Percentiles rank a stretch among this genome's conserved stretches.
phyloP scores from a whole-genome alignment of 2,329 filamentous ascomycete genomes.

The Colletotrichum tropicicola region DNA sequence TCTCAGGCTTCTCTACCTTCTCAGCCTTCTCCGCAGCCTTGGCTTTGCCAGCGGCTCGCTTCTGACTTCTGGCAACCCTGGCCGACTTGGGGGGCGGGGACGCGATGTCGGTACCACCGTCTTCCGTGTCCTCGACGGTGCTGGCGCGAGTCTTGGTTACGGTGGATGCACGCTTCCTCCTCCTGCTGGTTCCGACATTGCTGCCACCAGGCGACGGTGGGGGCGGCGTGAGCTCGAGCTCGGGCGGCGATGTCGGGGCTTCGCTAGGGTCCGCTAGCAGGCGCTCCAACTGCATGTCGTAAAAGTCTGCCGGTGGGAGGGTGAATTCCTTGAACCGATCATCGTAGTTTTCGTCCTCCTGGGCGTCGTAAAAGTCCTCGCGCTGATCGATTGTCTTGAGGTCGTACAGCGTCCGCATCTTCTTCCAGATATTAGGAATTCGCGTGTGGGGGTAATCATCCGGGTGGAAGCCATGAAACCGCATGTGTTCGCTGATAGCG shows the following conservation, averaged over 20 bases:
- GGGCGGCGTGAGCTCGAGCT: constrained; percentile 47
- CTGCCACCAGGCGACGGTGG: constrained; percentile 28
- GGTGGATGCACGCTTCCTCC: constrained; percentile 55
- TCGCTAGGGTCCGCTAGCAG: constrained; percentile 56
- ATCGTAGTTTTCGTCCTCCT: constrained; percentile 66
- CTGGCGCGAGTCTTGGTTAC: constrained; percentile 46
- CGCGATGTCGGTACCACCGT: constrained; percentile 48
- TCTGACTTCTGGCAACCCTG: constrained; percentile 46
- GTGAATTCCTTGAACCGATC: constrained; percentile 74
- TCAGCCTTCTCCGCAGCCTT: constrained; percentile 40
- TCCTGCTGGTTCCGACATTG: constrained; percentile 37
- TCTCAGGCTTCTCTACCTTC: constrained; percentile 41
- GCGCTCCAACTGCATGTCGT: constrained; percentile 56
- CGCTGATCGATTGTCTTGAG: constrained; percentile 87
- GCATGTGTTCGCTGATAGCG: constrained; percentile 81
- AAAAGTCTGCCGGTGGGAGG: constrained; percentile 60
- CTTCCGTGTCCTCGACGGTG: constrained; percentile 63
- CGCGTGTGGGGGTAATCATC: constrained; percentile 79
- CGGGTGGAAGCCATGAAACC: constrained; percentile 81
- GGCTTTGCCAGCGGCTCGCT: constrained; percentile 48
- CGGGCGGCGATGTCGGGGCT: constrained; percentile 55
- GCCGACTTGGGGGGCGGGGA: constrained; percentile 49
- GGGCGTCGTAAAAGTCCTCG: constrained; percentile 67
- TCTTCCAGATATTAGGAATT: constrained; percentile 91
- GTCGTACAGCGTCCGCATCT: constrained; percentile 85